Percentiles rank a stretch among this genome's conserved stretches.
These are phyloP conservation scores for Xylariaceae sp. DNA, from an alignment of 2,329 filamentous ascomycete genomes.

Conservation along the genomic window DNA sequence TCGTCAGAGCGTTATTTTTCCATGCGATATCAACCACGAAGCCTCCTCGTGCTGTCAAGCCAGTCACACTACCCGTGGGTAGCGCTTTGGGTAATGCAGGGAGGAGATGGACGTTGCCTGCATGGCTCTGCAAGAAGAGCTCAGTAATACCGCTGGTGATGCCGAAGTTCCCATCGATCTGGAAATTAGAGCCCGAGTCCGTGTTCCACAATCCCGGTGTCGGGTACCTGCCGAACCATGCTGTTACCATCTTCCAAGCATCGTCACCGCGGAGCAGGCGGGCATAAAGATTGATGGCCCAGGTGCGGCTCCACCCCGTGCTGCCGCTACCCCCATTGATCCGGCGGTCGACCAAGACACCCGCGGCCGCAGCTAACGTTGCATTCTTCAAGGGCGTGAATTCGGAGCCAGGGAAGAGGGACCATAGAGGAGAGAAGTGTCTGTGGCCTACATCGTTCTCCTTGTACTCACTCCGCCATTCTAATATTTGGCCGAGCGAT, in stretches of 20 bases:
- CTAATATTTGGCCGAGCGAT: constrained; percentile 32
- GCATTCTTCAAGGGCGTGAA: constrained; percentile 25
- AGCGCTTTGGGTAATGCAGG: constrained; percentile 35
- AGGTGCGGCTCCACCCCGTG: constrained; percentile 55
- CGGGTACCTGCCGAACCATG: constrained; percentile 45
- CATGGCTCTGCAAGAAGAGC: constrained; percentile 12
- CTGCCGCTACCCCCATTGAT: constrained; percentile 31
- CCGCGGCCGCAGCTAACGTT: constrained; percentile 20
- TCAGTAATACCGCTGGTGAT: constrained; percentile 37
- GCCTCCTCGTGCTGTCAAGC: constrained; percentile 31
- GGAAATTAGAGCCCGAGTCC: constrained; percentile 42
- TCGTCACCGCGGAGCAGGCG: constrained; percentile 47
- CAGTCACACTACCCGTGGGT: constrained; percentile 29
- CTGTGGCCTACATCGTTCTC: constrained; percentile 28
- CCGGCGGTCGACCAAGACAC: constrained; percentile 24
- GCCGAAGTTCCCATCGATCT: constrained; percentile 59
- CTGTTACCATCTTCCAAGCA: constrained; percentile 44
- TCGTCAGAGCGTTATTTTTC: constrained; percentile 25
- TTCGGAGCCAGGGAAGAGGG: constrained; percentile 27
- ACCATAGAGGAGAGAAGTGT: constrained; percentile 32
- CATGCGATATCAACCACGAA: constrained; percentile 33
- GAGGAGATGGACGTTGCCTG: constrained; percentile 31
- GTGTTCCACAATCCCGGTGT: constrained; percentile 46
- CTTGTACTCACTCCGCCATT: constrained; percentile 31
- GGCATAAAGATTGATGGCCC: constrained; percentile 53